phyloP scores from a whole-genome alignment of 2,329 filamentous ascomycete species.

The Colletotrichum agaves region DNA sequence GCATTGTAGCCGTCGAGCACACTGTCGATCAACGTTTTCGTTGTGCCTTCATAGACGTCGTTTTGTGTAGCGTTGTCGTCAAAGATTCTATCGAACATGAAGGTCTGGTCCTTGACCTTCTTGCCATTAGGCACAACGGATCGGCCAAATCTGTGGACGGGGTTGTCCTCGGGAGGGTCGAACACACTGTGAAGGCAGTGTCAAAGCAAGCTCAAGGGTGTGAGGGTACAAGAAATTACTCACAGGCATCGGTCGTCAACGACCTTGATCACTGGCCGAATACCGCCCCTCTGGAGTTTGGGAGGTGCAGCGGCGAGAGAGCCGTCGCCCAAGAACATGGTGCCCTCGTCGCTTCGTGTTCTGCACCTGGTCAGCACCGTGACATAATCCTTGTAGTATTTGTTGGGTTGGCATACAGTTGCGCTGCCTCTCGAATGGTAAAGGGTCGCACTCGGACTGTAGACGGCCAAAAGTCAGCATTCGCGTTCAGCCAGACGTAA shows the following conservation, averaged over 20 bases:
- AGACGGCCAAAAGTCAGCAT: slow-evolving; percentile 4
- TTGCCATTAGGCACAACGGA: slow-evolving; percentile 86
- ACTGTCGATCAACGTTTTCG: slow-evolving; percentile 88
- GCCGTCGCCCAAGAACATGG: slow-evolving; percentile 94
- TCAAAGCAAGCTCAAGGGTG: slow-evolving; percentile 37
- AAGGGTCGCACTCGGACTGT: slow-evolving; percentile 77
- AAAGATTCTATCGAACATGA: slow-evolving; percentile 96
- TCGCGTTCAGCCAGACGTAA: not conserved
- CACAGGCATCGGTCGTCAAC: slow-evolving; percentile 96
- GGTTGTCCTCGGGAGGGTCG: slow-evolving; percentile 94
- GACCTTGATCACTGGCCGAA: slow-evolving; percentile 93
- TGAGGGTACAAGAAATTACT: slow-evolving; percentile 48
- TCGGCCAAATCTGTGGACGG: slow-evolving; percentile 86
- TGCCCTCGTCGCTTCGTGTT: slow-evolving; percentile 78
- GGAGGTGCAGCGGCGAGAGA: slow-evolving; percentile 90
- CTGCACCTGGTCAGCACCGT: slow-evolving; percentile 19
- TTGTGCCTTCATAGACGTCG: slow-evolving; percentile 96
- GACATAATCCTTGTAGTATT: not conserved
- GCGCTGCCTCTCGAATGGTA: slow-evolving; percentile 92
- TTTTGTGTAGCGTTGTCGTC: slow-evolving; percentile 93
- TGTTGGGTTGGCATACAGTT: slow-evolving; percentile 67
- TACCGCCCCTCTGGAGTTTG: slow-evolving; percentile 85
- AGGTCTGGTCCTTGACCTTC: slow-evolving; percentile 96
- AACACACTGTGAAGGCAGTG: slow-evolving; percentile 75
- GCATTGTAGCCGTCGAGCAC: slow-evolving; percentile 98